phyloP scores from a whole-genome alignment of 1,284 basidiomycete genomes.

The Lentinus polychrous region DNA sequence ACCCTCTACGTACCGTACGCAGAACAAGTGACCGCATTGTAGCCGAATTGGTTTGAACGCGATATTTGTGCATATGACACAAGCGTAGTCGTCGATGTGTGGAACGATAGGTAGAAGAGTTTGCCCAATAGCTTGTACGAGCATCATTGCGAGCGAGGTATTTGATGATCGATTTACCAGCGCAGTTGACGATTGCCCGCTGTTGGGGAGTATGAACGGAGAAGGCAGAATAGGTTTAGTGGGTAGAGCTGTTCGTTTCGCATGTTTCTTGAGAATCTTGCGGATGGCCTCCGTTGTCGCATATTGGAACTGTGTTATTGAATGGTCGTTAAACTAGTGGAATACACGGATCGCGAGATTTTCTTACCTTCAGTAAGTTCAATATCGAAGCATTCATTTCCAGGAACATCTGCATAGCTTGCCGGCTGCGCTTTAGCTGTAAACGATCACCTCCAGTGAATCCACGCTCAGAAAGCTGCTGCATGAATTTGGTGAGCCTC shows the following conservation, averaged over 20 bases:
- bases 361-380: slow-evolving; percentile 73
- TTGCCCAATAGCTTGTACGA: slow-evolving; percentile 83
- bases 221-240: slow-evolving; percentile 29
- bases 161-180: slow-evolving; percentile 15
- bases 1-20: slow-evolving; percentile 49
- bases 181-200: slow-evolving; percentile 8
- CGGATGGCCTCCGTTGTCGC: slow-evolving; percentile 87
- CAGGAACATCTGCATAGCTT: slow-evolving; percentile 75
- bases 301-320: slow-evolving; percentile 54
- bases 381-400: slow-evolving; percentile 78
- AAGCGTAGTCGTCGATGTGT: slow-evolving; percentile 73
- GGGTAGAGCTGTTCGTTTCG: slow-evolving; percentile 76
- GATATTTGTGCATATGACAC: slow-evolving; percentile 75
- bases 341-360: slow-evolving; percentile 6
- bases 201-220: slow-evolving; percentile 14
- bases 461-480: slow-evolving; percentile 57
- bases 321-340: background rate
- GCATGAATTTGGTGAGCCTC: slow-evolving; percentile 66
- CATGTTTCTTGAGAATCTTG: slow-evolving; percentile 93
- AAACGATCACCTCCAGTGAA: slow-evolving; percentile 54
- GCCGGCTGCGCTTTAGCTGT: slow-evolving; percentile 54
- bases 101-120: slow-evolving; percentile 82
- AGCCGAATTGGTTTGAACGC: slow-evolving; percentile 89
- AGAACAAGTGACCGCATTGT: slow-evolving; percentile 86
- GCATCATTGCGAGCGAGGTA: slow-evolving; percentile 64